Conservation (phyloP, 2,329 filamentous ascomycete species). For the Stromatinia cepivora region DNA sequence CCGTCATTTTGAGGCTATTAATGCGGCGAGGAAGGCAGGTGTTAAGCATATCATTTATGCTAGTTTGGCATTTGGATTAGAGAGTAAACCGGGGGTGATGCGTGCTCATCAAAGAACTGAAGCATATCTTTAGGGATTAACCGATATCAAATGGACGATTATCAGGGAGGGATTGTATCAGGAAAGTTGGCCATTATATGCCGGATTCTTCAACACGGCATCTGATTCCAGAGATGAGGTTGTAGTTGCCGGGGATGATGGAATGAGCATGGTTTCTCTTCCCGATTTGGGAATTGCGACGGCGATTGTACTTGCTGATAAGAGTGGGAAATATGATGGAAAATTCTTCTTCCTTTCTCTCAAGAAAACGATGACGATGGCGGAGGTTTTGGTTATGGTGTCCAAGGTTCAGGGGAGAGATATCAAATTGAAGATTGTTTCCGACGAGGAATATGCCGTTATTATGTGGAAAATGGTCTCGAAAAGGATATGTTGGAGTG, state of each 20-base stretch:
- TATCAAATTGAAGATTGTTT: neutral
- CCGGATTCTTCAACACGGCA: constrained; percentile 30
- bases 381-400: neutral
- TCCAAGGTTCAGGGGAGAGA: neutral
- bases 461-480: neutral
- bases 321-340: constrained; percentile 4
- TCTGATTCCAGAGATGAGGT: constrained; percentile 32
- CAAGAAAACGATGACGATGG: neutral
- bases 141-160: constrained; percentile 29
- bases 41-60: constrained; percentile 43
- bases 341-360: constrained; percentile 14
- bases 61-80: constrained; percentile 35
- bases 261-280: constrained; percentile 34
- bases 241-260: constrained; percentile 35
- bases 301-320: constrained; percentile 31
- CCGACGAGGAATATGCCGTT: neutral
- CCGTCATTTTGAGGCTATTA: constrained; percentile 32
- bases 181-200: constrained; percentile 36
- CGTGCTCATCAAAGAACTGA: constrained; percentile 32
- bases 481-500: constrained; percentile 12
- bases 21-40: constrained; percentile 40
- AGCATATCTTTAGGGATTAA: constrained; percentile 27
- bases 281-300: constrained; percentile 33
- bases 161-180: constrained; percentile 37
- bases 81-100: constrained; percentile 31